These are phyloP conservation scores for Fusarium sulawesiense DNA, from an alignment of 2,329 filamentous ascomycete species.

Conservation along the genomic window DNA sequence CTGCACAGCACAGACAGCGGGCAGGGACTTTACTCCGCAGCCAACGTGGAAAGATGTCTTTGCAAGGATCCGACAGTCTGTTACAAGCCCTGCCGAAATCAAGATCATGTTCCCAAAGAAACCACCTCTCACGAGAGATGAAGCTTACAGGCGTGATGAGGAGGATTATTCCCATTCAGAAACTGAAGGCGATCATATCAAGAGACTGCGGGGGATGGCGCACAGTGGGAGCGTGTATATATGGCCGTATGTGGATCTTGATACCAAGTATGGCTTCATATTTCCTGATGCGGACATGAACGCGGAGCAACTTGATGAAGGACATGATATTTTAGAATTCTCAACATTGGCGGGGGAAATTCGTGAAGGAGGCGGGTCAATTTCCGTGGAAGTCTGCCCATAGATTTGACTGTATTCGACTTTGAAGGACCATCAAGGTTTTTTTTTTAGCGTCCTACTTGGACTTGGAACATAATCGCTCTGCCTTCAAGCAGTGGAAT, in stretches of 20 bases:
- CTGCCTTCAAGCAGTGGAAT: neutral
- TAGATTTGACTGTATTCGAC: too few relatives aligned
- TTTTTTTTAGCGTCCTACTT: too few relatives aligned
- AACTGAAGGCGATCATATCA: neutral
- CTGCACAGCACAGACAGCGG: neutral
- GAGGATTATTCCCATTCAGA: neutral
- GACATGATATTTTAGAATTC: slow-evolving; percentile 12
- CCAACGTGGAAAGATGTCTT: slow-evolving; percentile 4
- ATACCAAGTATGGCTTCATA: neutral
- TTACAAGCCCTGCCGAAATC: neutral
- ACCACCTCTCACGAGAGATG: neutral
- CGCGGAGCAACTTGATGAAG: neutral
- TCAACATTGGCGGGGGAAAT: neutral
- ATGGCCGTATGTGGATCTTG: slow-evolving; percentile 9
- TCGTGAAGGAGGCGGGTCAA: neutral
- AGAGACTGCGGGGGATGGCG: neutral
- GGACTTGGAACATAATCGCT: too few relatives aligned
- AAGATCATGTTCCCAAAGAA: neutral
- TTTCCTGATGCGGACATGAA: neutral
- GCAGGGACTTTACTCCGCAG: accelerated
- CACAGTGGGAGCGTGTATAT: neutral
- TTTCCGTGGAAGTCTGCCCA: too few relatives aligned
- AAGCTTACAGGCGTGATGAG: neutral
- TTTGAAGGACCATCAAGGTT: neutral
- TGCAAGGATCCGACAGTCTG: neutral